Evolutionary conservation across 2,329 filamentous ascomycete species (phyloP), one percentile per base, ranked within the genome.

Genomic region (Alternaria brassicicola): DNA sequence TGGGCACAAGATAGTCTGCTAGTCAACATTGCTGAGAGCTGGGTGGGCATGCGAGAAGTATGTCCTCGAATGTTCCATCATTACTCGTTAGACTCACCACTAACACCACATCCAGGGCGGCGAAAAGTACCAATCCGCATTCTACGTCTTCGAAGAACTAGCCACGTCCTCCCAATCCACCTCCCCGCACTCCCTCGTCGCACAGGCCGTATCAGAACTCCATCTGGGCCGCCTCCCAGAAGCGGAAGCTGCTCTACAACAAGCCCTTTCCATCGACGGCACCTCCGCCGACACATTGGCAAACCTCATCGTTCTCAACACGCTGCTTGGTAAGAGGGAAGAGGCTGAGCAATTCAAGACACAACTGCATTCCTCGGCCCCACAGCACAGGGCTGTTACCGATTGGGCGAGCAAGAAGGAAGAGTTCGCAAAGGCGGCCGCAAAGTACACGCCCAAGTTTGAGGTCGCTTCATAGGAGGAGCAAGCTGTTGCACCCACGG

Each of bases 101-200:
- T 81, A 58, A 60, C 43, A 48, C 10, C 33, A 6, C 17, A 28
- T 52, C 25, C 61, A 96, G 90, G 94, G 94, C 73, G 93, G 93
- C 67, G 93, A 97, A 69, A 95, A 92, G 77, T 98, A 98, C 79
- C 95, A 98, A 74, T 91, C 95, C 74, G 89, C 94, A 17, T 98
- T 96, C 80, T 98, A 99, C 83, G 94, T 98, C 61, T 98, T 92
- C 73, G 94, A 98, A 79, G 95, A 99, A 79, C 86, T 98, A 47
- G 94, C 95, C 4, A 92, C 96, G 74, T 89, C 91, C 26, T 89
- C 93, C 2, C 88, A 91, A 30, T 93, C 91, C 17, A 88, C 92
- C 47, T 91, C 91, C 15, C 84, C 89, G 51, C 84, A 88, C 66
- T 90, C 87, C 17, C 85, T 97, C 54, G 87, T 97, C 60, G 89